A percentile compares a stretch with the other conserved stretches of the same genome.
phyloP scores from a whole-genome alignment of 1,284 basidiomycete genomes.

The Cerioporus squamosus region DNA sequence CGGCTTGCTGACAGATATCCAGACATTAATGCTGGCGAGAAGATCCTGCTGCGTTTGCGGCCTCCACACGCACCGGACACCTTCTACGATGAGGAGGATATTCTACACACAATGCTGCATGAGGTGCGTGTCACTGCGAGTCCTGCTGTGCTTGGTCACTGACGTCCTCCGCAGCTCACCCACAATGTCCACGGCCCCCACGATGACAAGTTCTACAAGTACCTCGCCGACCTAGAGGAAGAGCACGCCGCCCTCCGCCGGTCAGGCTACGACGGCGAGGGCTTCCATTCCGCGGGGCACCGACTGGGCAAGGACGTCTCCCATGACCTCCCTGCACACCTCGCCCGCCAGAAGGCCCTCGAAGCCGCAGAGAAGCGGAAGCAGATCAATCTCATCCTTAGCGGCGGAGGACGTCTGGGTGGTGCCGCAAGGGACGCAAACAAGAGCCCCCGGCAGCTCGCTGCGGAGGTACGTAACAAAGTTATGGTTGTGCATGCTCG shows the following conservation, averaged over 20 bases:
- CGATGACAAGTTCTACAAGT: slow-evolving; percentile 83
- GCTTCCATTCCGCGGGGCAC: slow-evolving; percentile 77
- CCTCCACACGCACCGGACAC: slow-evolving; percentile 69
- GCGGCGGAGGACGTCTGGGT: slow-evolving; percentile 60
- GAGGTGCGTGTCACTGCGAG: slow-evolving; percentile 53
- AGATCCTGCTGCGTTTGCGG: slow-evolving; percentile 81
- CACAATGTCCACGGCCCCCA: slow-evolving; percentile 90
- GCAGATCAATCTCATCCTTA: slow-evolving; percentile 49
- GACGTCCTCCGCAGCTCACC: slow-evolving; percentile 63
- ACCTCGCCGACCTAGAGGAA: slow-evolving; percentile 75
- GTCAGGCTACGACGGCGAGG: slow-evolving; percentile 82
- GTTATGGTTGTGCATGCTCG: neutral
- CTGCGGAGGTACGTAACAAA: slow-evolving; percentile 65
- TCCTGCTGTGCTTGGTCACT: neutral
- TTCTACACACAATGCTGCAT: slow-evolving; percentile 84
- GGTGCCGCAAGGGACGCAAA: slow-evolving; percentile 42
- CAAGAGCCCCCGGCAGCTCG: slow-evolving; percentile 70
- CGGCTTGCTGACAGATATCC: slow-evolving; percentile 11
- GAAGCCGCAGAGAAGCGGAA: slow-evolving; percentile 80
- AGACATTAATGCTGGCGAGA: slow-evolving; percentile 80
- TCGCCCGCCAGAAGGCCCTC: slow-evolving; percentile 68
- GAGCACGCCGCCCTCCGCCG: slow-evolving; percentile 79
- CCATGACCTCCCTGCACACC: slow-evolving; percentile 65
- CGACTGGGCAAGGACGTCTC: slow-evolving; percentile 65
- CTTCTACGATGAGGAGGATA: slow-evolving; percentile 78